Conservation (phyloP, 352 stramenopile genomes). For the Globisporangium middletonii region DNA sequence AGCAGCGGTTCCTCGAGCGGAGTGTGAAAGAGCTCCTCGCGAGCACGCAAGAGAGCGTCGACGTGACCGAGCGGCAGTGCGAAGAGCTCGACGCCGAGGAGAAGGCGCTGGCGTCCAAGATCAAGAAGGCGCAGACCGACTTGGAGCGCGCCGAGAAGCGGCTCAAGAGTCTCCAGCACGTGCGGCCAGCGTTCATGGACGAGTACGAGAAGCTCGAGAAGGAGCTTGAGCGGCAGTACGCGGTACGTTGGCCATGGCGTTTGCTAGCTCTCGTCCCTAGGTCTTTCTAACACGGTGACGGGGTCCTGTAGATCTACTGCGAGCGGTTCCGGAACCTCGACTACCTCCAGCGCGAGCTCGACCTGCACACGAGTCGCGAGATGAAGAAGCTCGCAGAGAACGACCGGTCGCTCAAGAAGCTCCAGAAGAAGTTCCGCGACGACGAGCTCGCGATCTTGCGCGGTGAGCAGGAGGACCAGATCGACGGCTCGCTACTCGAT, state of each 20-base stretch:
- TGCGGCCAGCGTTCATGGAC: conserved; percentile 95
- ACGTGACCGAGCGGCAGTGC: conserved; percentile 83
- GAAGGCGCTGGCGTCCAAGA: conserved; percentile 87
- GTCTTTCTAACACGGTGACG: background rate
- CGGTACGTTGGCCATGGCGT: conserved; percentile 28
- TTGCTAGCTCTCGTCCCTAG: background rate
- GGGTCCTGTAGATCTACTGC: conserved; percentile 68
- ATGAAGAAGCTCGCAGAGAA: conserved; percentile 86
- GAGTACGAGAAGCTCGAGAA: conserved; percentile 97
- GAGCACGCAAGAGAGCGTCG: conserved; percentile 80
- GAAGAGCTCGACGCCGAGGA: conserved; percentile 91
- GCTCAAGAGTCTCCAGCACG: conserved; percentile 88
- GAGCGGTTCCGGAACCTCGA: conserved; percentile 95
- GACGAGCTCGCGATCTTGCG: conserved; percentile 87
- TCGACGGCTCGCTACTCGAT: conserved; percentile 54
- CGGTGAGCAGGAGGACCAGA: conserved; percentile 81
- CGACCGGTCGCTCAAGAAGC: conserved; percentile 87
- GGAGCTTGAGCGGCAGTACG: conserved; percentile 94
- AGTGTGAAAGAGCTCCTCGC: conserved; percentile 70
- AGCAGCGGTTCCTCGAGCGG: conserved; percentile 88
- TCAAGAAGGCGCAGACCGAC: conserved; percentile 93
- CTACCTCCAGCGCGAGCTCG: conserved; percentile 93
- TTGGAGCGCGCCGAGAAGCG: conserved; percentile 94
- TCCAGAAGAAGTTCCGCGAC: conserved; percentile 91
- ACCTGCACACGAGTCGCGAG: conserved; percentile 83